Conservation (phyloP, 2,329 filamentous ascomycete species). For the Graphiopsis chlorocephala region DNA sequence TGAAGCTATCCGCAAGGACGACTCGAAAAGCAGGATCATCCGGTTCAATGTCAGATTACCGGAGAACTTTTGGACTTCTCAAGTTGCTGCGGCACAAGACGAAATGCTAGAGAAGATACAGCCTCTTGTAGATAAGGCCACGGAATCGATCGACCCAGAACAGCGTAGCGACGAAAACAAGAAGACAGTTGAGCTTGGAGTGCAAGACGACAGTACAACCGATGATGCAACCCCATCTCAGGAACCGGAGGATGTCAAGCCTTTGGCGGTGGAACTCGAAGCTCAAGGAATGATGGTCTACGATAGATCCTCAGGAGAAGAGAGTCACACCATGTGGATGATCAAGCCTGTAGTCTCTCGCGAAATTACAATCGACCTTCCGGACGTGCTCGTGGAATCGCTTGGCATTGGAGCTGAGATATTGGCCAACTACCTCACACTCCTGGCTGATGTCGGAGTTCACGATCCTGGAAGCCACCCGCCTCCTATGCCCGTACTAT, state of each 20-base stretch:
- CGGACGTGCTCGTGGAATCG: constrained; percentile 83
- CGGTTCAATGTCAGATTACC: constrained; percentile 64
- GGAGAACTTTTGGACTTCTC: constrained; percentile 43
- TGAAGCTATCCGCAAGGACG: constrained; percentile 86
- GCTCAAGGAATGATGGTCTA: constrained; percentile 99
- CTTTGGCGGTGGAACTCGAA: constrained; percentile 72
- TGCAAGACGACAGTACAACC: neutral
- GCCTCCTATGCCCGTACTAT: constrained; percentile 80
- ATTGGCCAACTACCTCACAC: constrained; percentile 87
- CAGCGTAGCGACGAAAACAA: constrained; percentile 23
- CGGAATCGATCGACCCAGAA: constrained; percentile 2
- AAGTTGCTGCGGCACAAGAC: neutral
- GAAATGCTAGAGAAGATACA: constrained; percentile 30
- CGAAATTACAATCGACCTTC: constrained; percentile 94
- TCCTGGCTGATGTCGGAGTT: constrained; percentile 77
- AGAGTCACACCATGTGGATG: constrained; percentile 99
- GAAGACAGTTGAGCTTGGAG: constrained; percentile 19
- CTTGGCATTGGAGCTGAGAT: constrained; percentile 93
- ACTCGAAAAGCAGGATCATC: constrained; percentile 87
- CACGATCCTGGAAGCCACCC: constrained; percentile 73
- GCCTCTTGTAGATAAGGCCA: neutral
- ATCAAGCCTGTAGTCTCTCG: constrained; percentile 85
- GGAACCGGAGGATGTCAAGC: constrained; percentile 32
- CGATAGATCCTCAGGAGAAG: constrained; percentile 77
- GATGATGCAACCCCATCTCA: neutral